Evolutionary conservation across 305 asterid species (phyloP).

Genomic region (Ilex paraguariensis): DNA sequence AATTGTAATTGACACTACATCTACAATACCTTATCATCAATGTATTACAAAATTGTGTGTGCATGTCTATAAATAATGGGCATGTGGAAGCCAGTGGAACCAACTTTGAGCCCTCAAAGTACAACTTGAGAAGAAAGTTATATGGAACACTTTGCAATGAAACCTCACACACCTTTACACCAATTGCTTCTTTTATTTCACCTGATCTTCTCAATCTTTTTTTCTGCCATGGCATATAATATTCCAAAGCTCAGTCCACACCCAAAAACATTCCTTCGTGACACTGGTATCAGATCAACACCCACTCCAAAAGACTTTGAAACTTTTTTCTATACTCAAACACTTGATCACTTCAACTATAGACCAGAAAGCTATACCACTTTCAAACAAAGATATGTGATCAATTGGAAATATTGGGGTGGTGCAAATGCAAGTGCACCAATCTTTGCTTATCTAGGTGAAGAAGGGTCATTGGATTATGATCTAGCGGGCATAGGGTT

Average conservation of each 20-base stretch:
- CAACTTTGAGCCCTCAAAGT: neutral
- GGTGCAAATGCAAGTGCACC: conserved; percentile 46
- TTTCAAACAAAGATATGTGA: conserved; percentile 51
- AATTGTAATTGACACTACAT: neutral
- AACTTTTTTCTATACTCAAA: conserved; percentile 44
- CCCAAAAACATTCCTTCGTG: conserved; percentile 4
- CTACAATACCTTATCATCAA: neutral
- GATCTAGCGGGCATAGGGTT: conserved; percentile 33
- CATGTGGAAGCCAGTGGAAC: neutral
- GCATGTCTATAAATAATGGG: neutral
- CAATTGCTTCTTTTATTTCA: neutral
- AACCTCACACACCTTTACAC: too few species aligned
- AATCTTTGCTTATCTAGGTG: conserved; percentile 64
- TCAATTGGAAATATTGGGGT: conserved; percentile 50
- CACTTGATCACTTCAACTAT: conserved; percentile 70
- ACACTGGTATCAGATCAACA: neutral
- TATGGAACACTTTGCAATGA: too few species aligned
- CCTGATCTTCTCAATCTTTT: conserved; percentile 6
- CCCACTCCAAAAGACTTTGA: conserved; percentile 14
- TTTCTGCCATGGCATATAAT: conserved; percentile 10
- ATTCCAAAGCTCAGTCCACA: conserved; percentile 24
- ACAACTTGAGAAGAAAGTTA: too few species aligned
- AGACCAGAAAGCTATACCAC: conserved; percentile 49
- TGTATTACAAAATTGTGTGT: neutral
- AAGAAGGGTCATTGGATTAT: conserved; percentile 38